Evolutionary conservation across 2,329 filamentous ascomycete genomes (phyloP).

Genomic region (Microdochium nivale): DNA sequence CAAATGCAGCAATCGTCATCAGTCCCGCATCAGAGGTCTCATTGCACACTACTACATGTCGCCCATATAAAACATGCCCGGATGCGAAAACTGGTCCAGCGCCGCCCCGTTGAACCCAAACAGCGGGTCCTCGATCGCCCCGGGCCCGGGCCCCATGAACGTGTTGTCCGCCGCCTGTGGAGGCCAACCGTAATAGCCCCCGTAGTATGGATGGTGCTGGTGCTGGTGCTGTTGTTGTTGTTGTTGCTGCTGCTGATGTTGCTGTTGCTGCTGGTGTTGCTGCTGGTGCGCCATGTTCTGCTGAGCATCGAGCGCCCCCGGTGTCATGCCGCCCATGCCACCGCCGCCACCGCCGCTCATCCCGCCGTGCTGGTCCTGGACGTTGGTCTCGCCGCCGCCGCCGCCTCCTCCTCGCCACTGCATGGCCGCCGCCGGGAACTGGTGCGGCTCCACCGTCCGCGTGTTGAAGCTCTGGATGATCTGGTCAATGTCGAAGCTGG

Average conservation of each 20-base stretch:
- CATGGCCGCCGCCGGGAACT: not conserved
- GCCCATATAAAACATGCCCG: not conserved
- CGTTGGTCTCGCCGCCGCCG: not conserved
- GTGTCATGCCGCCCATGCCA: not conserved
- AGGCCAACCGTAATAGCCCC: not conserved
- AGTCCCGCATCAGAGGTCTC: too few relatives aligned
- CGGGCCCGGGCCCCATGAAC: slow-evolving; percentile 4
- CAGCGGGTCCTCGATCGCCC: slow-evolving; percentile 17
- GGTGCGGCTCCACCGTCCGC: not conserved
- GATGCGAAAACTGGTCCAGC: slow-evolving; percentile 8
- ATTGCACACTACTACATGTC: too few relatives aligned
- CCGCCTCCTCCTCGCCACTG: not conserved
- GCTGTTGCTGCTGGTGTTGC: too few relatives aligned
- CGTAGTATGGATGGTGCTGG: not conserved
- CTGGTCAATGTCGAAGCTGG: slow-evolving; percentile 23
- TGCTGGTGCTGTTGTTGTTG: not conserved
- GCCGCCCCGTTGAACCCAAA: slow-evolving; percentile 22
- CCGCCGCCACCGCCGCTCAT: not conserved
- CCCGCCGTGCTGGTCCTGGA: not conserved
- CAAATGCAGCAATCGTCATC: too few relatives aligned
- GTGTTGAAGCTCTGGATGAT: slow-evolving; percentile 26
- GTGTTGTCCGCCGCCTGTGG: not conserved
- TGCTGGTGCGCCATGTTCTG: not conserved
- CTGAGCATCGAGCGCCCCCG: not conserved
- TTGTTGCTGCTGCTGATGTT: not conserved